Base-by-base conservation (phyloP, 2,329 filamentous ascomycete genomes). In the Hymenoscyphus salicellus region DNA sequence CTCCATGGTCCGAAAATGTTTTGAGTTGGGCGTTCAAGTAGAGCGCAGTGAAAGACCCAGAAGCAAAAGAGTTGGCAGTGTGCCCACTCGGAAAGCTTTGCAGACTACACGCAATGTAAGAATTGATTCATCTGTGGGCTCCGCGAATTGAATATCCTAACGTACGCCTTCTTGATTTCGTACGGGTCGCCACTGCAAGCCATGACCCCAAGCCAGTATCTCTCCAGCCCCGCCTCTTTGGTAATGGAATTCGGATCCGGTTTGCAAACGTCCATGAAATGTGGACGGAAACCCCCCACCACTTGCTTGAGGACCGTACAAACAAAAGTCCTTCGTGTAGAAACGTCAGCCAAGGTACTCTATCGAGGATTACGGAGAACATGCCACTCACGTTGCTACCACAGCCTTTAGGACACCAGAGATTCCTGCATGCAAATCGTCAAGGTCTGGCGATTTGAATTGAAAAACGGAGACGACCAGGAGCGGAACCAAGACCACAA, bases 11-110 rank as follows among this genome's bases (percentile, higher is more conserved):
- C 70, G 84, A 79, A 69, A 88, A 90, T 60, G 90, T 83, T 79
- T 92, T 92, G 71, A 92, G 81, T 78, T 91, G 91, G 58, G 86
- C 89, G 75, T 92, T 92, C 57, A 92, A 83, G 78, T 91, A 92
- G 2, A 92, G 80, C 68, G 84, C 87, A 1, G 92, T 78, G 72
- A 85, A 92, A 26, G 89, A 81, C 68, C 90, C 88, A 10, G 87
- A 87, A 0, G 86, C 87, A 67, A 91, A 91, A 0, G 88, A 88
- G 0, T 88, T 88, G 0, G 89, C 89, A 8, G 87, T 86, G 76
- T 92, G 89, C 1, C 90, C 90, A 2, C 85, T 89, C 0, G 89
- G 89, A 74, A 92, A 88, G 0, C 85, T 88, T 73, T 90, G 86
- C 1, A 92, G 62, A 1, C 70, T 72, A 33, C 38, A 26, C 5